These are phyloP conservation scores for Butyriboletus loyo DNA, from an alignment of 768 basidiomycete genomes.

Conservation along the genomic window DNA sequence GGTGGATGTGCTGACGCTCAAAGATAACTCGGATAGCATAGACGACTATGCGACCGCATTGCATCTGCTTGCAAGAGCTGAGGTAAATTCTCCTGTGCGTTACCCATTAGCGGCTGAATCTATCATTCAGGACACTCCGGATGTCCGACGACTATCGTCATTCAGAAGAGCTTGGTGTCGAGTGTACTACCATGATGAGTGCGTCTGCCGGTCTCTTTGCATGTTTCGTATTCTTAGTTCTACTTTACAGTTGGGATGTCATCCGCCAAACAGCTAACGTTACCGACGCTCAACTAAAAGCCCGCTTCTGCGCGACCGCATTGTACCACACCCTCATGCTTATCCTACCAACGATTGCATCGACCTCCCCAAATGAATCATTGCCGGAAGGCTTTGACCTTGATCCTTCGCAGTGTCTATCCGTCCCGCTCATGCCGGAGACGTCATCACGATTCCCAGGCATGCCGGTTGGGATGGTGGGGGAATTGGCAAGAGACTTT, in stretches of 20 bases:
- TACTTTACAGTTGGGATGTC: constrained; percentile 61
- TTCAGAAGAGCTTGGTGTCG: constrained; percentile 83
- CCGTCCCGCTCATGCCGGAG: constrained; percentile 56
- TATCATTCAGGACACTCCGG: constrained; percentile 58
- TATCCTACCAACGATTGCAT: constrained; percentile 37
- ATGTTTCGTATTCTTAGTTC: not conserved
- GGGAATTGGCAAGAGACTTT: constrained; percentile 58
- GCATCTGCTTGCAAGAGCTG: constrained; percentile 56
- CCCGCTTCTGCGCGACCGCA: constrained; percentile 70
- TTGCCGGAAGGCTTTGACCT: constrained; percentile 50
- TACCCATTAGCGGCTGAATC: not conserved
- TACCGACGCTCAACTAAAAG: constrained; percentile 72
- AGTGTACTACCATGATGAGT: constrained; percentile 89
- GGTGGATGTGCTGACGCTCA: constrained; percentile 81
- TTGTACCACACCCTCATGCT: constrained; percentile 63
- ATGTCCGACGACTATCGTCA: constrained; percentile 63
- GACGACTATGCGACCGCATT: constrained; percentile 70
- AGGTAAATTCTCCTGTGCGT: constrained; percentile 36
- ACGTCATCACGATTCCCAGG: constrained; percentile 73
- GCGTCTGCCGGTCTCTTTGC: constrained; percentile 28
- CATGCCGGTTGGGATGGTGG: constrained; percentile 62
- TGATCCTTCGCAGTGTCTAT: constrained; percentile 54
- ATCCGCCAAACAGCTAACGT: constrained; percentile 73
- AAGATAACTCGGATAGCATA: constrained; percentile 62
- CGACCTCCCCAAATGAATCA: constrained; percentile 28